A percentile compares a stretch with the other conserved stretches of the same genome.
These are phyloP conservation scores for Penicillium angulare DNA, from an alignment of 495 filamentous ascomycete genomes.

Conservation along the genomic window DNA sequence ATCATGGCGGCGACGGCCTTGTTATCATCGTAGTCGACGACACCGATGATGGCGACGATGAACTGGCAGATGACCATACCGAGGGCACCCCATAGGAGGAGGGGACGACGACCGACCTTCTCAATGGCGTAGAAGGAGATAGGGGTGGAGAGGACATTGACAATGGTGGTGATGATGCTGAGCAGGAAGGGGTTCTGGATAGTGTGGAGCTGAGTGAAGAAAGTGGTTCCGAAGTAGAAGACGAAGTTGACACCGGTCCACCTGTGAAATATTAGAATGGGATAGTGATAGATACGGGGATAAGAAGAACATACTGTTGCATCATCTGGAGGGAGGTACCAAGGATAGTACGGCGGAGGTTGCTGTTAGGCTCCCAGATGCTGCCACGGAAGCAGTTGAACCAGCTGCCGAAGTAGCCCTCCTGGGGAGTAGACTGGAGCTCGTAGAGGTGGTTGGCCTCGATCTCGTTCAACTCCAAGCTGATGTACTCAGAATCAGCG, in stretches of 20 bases:
- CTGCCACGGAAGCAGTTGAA: conserved; percentile 66
- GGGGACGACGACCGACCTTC: conserved; percentile 74
- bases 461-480: conserved; percentile 69
- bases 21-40: conserved; percentile 50
- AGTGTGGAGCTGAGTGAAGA: conserved; percentile 66
- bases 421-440: conserved; percentile 54
- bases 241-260: conserved; percentile 89
- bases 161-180: conserved; percentile 74
- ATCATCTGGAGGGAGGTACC: conserved; percentile 78
- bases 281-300: not conserved
- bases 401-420: conserved; percentile 59
- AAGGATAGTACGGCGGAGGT: conserved; percentile 71
- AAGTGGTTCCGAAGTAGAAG: conserved; percentile 85
- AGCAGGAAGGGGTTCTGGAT: conserved; percentile 77
- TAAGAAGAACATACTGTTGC: conserved; percentile 52
- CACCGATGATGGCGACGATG: conserved; percentile 75
- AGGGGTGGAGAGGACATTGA: conserved; percentile 82
- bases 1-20: conserved; percentile 65
- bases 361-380: conserved; percentile 58
- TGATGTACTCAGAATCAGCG: conserved; percentile 60
- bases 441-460: conserved; percentile 77
- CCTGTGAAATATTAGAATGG: not conserved
- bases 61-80: conserved; percentile 87
- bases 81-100: conserved; percentile 74
- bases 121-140: conserved; percentile 83